These are phyloP conservation scores for Fraxinus sp. DNA, from an alignment of 305 asterid genomes.

Conservation along the genomic window DNA sequence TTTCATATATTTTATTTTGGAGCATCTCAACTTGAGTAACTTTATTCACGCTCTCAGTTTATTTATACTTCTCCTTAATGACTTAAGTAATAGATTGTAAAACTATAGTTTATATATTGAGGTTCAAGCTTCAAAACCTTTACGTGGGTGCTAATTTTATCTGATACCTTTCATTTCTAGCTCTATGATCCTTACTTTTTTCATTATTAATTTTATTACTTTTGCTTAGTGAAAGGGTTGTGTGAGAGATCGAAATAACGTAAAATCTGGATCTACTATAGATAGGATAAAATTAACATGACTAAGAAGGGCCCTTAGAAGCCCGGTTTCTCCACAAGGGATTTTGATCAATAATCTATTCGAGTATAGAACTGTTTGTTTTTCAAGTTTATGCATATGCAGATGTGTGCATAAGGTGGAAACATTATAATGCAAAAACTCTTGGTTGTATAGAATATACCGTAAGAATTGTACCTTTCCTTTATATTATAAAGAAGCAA, in stretches of 20 bases:
- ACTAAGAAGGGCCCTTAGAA: not conserved
- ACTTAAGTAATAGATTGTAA: not conserved
- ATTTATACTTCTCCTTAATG: not conserved
- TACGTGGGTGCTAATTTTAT: not conserved
- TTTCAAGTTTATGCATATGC: slow-evolving; percentile 17
- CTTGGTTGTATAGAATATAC: slow-evolving; percentile 24
- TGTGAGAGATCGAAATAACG: not conserved
- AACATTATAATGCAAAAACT: slow-evolving; percentile 30
- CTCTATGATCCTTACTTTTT: not conserved
- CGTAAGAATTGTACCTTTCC: slow-evolving; percentile 20
- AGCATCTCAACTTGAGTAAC: too few species aligned
- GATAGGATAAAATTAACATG: not conserved
- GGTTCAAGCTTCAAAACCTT: not conserved
- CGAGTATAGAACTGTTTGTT: not conserved
- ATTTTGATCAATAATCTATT: slow-evolving; percentile 10
- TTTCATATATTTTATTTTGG: not conserved
- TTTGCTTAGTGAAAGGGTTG: not conserved
- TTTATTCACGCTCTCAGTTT: not conserved
- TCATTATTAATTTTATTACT: not conserved
- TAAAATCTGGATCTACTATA: not conserved
- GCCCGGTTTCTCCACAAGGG: not conserved
- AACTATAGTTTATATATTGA: not conserved
- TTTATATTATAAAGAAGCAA: slow-evolving; percentile 16
- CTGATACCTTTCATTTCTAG: not conserved
- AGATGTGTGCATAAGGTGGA: slow-evolving; percentile 32